Conservation (phyloP, 768 basidiomycete genomes). For the Pleurotus pulmonarius region DNA sequence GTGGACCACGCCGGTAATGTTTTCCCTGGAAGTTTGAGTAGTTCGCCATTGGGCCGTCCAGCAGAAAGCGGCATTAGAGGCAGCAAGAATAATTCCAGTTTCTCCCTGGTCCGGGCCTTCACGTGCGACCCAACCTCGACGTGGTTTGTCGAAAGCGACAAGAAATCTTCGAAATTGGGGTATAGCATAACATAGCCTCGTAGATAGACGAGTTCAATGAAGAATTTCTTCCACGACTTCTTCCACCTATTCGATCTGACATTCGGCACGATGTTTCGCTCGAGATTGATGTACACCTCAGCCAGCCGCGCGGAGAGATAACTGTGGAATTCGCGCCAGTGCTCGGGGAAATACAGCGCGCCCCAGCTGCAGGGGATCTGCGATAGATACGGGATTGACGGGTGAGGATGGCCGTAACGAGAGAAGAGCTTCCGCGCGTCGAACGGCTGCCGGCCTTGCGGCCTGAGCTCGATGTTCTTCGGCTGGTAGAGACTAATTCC, state of each 20-base stretch:
- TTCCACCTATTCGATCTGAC: constrained; percentile 82
- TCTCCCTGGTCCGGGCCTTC: constrained; percentile 51
- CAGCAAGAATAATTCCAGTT: constrained; percentile 60
- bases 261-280: constrained; percentile 56
- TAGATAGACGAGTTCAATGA: constrained; percentile 81
- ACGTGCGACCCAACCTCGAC: constrained; percentile 84
- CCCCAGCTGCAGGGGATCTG: constrained; percentile 92
- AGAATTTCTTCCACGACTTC: constrained; percentile 85
- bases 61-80: constrained; percentile 60
- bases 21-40: constrained; percentile 60
- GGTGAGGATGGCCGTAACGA: constrained; percentile 29
- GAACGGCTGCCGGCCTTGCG: constrained; percentile 64
- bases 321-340: constrained; percentile 83
- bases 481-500: constrained; percentile 88
- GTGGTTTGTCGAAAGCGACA: constrained; percentile 87
- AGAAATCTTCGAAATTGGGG: constrained; percentile 71
- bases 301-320: constrained; percentile 73
- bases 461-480: constrained; percentile 71
- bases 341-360: constrained; percentile 84
- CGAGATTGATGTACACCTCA: constrained; percentile 36
- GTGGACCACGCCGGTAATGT: constrained; percentile 46
- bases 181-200: constrained; percentile 88
- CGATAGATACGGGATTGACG: constrained; percentile 73
- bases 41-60: constrained; percentile 11
- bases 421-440: constrained; percentile 60